phyloP scores from a whole-genome alignment of 2,329 filamentous ascomycete genomes.

The Fusarium sp. region DNA sequence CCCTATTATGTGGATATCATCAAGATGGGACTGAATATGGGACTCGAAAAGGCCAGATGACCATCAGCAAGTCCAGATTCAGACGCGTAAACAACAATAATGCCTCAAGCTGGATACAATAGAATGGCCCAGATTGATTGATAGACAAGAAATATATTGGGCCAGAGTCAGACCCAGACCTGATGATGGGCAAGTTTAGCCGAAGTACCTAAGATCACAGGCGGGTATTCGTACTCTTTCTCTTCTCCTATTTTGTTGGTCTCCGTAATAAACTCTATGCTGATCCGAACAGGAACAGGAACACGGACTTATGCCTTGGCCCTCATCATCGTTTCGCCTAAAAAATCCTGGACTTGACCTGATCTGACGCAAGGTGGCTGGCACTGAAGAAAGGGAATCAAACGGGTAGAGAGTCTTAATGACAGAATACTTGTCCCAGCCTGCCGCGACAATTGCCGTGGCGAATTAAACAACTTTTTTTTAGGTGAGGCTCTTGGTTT shows the following conservation, averaged over 20 bases:
- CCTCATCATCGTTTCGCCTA: background rate
- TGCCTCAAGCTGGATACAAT: background rate
- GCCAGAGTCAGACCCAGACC: background rate
- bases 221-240: background rate
- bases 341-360: background rate
- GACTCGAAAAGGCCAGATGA: background rate
- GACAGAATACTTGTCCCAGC: background rate
- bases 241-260: background rate
- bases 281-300: background rate
- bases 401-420: background rate
- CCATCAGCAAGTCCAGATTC: background rate
- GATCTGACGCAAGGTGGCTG: background rate
- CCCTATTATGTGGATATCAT: background rate
- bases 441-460: background rate
- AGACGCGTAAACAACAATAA: background rate
- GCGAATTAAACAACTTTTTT: background rate
- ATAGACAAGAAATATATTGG: background rate
- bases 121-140: background rate
- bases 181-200: background rate
- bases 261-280: conserved; percentile 1
- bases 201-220: background rate
- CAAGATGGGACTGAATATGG: background rate
- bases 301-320: background rate
- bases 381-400: background rate
- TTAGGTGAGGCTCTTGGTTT: background rate